phyloP scores from a whole-genome alignment of 2,329 filamentous ascomycete species.

The Cladophialophora immunda region DNA sequence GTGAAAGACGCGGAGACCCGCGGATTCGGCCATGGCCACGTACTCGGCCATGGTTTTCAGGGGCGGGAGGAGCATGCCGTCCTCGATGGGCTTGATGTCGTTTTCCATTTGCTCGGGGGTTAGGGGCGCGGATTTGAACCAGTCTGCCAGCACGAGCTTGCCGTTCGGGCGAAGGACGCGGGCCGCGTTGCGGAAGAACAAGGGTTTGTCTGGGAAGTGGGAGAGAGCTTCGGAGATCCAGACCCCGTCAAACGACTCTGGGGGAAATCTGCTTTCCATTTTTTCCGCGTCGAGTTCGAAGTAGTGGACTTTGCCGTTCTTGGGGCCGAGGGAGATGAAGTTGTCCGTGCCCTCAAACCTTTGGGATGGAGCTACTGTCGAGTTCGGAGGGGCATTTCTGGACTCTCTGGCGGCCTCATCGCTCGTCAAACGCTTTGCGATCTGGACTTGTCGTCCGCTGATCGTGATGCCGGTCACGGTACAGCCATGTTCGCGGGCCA shows the following conservation, averaged over 20 bases:
- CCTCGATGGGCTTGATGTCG: conserved; percentile 69
- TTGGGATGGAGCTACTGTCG: not conserved
- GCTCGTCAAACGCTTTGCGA: conserved; percentile 62
- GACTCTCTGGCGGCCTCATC: conserved; percentile 36
- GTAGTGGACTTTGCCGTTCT: conserved; percentile 59
- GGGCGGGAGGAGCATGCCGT: conserved; percentile 68
- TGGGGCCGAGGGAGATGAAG: conserved; percentile 51
- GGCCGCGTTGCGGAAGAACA: conserved; percentile 65
- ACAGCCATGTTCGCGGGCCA: conserved; percentile 62
- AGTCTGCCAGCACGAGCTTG: conserved; percentile 67
- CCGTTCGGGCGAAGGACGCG: conserved; percentile 57
- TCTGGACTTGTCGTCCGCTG: conserved; percentile 66
- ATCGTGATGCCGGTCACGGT: conserved; percentile 69
- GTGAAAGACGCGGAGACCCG: conserved; percentile 57
- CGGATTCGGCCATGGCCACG: conserved; percentile 58
- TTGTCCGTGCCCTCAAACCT: conserved; percentile 43
- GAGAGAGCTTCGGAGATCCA: conserved; percentile 71
- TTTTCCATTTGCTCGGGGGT: conserved; percentile 53
- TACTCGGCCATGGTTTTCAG: conserved; percentile 65
- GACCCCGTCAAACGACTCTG: conserved; percentile 61
- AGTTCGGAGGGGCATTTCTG: not conserved
- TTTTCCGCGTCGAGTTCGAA: conserved; percentile 69
- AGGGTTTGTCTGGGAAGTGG: conserved; percentile 66
- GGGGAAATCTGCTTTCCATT: conserved; percentile 63
- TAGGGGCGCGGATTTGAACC: conserved; percentile 65